These are phyloP conservation scores for Saccharum officinarum DNA, from an alignment of 176 grass and related monocot genomes.

Conservation along the genomic window DNA sequence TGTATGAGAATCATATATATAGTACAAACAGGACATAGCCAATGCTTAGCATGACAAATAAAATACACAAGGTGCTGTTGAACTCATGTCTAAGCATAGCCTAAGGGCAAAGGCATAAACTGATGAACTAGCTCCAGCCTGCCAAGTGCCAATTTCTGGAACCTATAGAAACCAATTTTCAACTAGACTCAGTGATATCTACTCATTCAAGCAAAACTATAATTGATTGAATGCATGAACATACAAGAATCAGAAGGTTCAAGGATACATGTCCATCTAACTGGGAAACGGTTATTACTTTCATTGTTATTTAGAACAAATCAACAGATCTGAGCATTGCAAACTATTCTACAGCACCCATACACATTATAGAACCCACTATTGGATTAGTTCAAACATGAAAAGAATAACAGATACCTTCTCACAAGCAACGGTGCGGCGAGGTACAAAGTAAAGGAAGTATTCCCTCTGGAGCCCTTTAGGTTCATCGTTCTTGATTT, in stretches of 20 bases:
- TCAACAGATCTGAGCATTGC: not conserved
- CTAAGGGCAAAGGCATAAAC: not conserved
- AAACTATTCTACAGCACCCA: conserved; percentile 1
- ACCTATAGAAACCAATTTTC: conserved; percentile 2
- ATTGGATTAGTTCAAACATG: not conserved
- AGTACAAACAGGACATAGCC: not conserved
- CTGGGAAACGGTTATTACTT: not conserved
- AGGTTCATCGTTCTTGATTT: conserved; percentile 65
- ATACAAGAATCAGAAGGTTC: not conserved
- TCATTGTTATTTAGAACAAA: not conserved
- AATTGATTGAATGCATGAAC: not conserved
- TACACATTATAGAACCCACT: conserved; percentile 5
- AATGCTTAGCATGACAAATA: not conserved
- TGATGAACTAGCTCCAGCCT: not conserved
- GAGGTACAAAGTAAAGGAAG: conserved; percentile 85
- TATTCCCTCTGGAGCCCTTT: conserved; percentile 84
- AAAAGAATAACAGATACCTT: not conserved
- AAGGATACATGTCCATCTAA: not conserved
- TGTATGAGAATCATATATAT: not conserved
- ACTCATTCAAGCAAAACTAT: not conserved
- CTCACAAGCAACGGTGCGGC: conserved; percentile 78
- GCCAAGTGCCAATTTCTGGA: not conserved
- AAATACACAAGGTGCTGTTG: not conserved
- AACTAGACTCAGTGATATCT: not conserved
- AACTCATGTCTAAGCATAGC: not conserved